A percentile compares a stretch with the other conserved stretches of the same genome.
Conservation (phyloP, 2,329 filamentous ascomycete genomes). For the Chalara sp. region DNA sequence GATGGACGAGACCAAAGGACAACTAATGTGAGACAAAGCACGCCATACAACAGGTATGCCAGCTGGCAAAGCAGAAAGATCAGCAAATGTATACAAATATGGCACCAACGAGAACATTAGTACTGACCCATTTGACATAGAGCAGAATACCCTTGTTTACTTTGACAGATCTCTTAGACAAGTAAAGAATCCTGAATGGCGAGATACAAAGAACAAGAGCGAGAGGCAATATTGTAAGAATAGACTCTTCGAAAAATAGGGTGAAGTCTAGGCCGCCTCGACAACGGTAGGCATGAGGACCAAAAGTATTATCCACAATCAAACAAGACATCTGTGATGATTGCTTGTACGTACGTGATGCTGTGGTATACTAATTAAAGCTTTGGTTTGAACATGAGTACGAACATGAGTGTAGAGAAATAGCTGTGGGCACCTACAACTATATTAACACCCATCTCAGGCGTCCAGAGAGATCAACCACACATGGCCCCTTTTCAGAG, state of each 20-base stretch:
- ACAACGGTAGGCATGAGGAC: conserved; percentile 10
- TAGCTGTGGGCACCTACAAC: no score
- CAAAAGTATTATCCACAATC: conserved; percentile 11
- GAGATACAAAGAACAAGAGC: conserved; percentile 15
- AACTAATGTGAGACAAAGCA: conserved; percentile 1
- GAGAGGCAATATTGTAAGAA: conserved; percentile 20
- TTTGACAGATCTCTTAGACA: conserved; percentile 15
- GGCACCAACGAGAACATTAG: background rate
- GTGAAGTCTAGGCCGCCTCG: conserved; percentile 20
- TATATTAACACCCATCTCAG: no score
- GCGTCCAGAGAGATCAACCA: no score
- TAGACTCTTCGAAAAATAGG: conserved; percentile 22
- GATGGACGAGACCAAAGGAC: conserved; percentile 9
- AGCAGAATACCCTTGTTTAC: conserved; percentile 11
- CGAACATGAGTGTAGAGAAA: no score
- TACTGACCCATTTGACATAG: conserved; percentile 14
- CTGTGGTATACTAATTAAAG: no score
- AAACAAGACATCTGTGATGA: no score
- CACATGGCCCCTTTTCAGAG: no score
- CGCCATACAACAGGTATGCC: no score
- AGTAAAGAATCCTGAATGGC: conserved; percentile 9
- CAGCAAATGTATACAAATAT: no score
- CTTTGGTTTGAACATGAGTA: no score
- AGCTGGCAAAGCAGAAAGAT: no score
- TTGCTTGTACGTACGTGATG: no score